Conservation (phyloP, 768 basidiomycete genomes). For the Boletus subparvulus region DNA sequence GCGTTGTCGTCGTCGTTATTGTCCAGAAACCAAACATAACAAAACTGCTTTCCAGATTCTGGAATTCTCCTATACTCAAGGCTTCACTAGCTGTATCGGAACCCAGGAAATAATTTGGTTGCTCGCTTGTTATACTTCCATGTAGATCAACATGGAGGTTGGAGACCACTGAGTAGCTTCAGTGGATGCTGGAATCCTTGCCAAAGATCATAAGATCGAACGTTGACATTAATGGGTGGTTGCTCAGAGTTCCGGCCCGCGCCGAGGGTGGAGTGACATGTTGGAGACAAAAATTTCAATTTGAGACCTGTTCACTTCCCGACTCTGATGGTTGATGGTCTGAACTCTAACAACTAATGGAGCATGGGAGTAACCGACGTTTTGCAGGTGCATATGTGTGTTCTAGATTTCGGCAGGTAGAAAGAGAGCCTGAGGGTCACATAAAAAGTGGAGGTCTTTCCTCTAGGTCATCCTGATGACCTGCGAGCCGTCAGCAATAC, state of each 20-base stretch:
- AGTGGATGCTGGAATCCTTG: too few species aligned
- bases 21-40: neutral
- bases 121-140: neutral
- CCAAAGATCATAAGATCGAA: neutral
- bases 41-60: neutral
- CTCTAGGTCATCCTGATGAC: constrained; percentile 64
- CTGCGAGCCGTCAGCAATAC: constrained; percentile 67
- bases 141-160: neutral
- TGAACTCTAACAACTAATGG: too few species aligned
- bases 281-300: too few species aligned
- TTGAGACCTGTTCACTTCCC: too few species aligned
- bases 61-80: neutral
- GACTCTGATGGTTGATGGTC: too few species aligned
- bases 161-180: neutral
- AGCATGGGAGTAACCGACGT: neutral
- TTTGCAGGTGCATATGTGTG: neutral
- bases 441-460: neutral
- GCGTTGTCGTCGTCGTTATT: neutral
- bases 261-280: too few species aligned
- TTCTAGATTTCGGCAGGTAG: neutral
- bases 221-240: too few species aligned
- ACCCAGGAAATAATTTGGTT: neutral
- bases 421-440: neutral
- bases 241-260: too few species aligned
- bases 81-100: neutral